Conservation (phyloP, 257 asterid genomes). For the Craterostigma plantagineum region DNA sequence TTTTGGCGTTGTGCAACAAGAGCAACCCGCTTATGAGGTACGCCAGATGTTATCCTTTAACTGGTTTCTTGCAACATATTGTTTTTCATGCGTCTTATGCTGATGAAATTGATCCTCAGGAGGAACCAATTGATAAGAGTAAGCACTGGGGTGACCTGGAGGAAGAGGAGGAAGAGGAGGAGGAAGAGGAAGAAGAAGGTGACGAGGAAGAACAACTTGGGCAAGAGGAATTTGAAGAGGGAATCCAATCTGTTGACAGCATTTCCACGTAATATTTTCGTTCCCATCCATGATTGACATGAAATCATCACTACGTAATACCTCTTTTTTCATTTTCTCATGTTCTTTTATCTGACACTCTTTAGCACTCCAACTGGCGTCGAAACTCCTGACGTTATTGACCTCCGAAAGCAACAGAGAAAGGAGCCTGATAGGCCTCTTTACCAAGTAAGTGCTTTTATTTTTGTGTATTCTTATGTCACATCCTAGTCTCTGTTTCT, state of each 20-base stretch:
- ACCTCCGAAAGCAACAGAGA: slow-evolving; percentile 95
- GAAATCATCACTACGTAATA: slow-evolving; percentile 1
- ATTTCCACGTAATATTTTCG: slow-evolving; percentile 66
- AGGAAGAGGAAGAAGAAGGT: slow-evolving; percentile 50
- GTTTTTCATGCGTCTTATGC: background rate
- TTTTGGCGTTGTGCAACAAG: slow-evolving; percentile 74
- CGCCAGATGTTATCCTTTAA: background rate
- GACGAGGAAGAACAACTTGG: slow-evolving; percentile 68
- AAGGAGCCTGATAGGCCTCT: slow-evolving; percentile 96
- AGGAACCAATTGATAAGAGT: slow-evolving; percentile 76
- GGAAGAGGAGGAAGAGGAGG: slow-evolving; percentile 85
- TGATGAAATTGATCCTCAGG: slow-evolving; percentile 23
- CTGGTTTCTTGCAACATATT: background rate
- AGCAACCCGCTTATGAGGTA: slow-evolving; percentile 22
- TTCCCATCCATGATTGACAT: background rate
- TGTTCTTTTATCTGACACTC: slow-evolving; percentile 11
- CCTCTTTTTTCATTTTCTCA: slow-evolving; percentile 9
- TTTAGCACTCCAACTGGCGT: slow-evolving; percentile 95
- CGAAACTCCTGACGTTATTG: slow-evolving; percentile 95
- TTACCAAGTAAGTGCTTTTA: slow-evolving; percentile 39
- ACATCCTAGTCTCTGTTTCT: background rate
- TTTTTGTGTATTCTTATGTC: background rate
- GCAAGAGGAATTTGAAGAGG: slow-evolving; percentile 76
- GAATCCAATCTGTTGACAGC: slow-evolving; percentile 83
- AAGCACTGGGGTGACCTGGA: slow-evolving; percentile 98